Evolutionary conservation across 306 rosid species (phyloP), one percentile per base, ranked within the genome.

Genomic region (Sophora flavescens): DNA sequence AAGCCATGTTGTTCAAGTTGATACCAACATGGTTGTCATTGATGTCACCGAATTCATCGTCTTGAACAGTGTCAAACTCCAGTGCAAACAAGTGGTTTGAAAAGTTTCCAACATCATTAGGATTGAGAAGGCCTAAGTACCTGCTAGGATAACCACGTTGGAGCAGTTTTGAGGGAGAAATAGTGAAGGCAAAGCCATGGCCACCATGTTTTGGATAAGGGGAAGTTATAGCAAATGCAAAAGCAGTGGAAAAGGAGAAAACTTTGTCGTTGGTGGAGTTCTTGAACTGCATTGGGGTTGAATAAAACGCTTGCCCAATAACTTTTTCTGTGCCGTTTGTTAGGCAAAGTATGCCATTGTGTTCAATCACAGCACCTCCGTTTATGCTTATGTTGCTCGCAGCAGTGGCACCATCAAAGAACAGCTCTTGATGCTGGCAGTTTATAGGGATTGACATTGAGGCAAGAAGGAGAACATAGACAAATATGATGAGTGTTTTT

Each of bases 21-120:
- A 86, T 56, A 11, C 79, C 87, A 1, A 86, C 85, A 67, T 86
- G 89, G 79, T 80, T 86, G 8, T 77, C 85, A 12, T 83, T 78
- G 72, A 80, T 80, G 59, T 83, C 89, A 0, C 15, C 8, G 1
- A 79, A 80, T 3, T 61, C 76, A 0, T 28, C 12, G 81, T 83
- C 70, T 6, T 33, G 57, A 5, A 80, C 69, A 9, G 87, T 86
- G 72, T 85, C 86, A 4, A 86, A 80, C 54, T 83, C 83, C 6
- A 83, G 83, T 0, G 81, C 84, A 3, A 86, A 73, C 51, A 80
- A 8, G 59, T 69, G 85, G 73, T 73, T 77, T 4, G 87, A 80
- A 56, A 69, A 47, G 51, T 76, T 80, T 10, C 83, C 89, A 17
- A 28, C 60, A 11, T 82, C 70, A 3, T 53, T 69, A 32, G 68